phyloP scores from a whole-genome alignment of 768 basidiomycete species.

The Podaxis sp. region DNA sequence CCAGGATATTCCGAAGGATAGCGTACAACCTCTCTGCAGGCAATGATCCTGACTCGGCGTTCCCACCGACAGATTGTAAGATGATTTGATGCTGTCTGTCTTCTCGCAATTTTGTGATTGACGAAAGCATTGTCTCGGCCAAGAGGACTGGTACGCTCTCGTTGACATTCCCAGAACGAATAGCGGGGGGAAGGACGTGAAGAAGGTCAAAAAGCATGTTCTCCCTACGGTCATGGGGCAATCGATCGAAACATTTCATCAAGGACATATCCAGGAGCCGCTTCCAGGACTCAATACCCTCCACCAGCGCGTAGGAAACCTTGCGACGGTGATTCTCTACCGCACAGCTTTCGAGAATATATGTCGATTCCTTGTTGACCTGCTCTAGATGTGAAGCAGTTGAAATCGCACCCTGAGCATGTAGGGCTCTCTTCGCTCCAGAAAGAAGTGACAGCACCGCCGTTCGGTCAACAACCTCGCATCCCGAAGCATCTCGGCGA shows the following conservation, averaged over 20 bases:
- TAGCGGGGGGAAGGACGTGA: conserved; percentile 71
- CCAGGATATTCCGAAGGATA: conserved; percentile 72
- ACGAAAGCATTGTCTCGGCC: conserved; percentile 77
- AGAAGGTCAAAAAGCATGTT: conserved; percentile 90
- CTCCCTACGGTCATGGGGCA: conserved; percentile 82
- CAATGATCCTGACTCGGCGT: conserved; percentile 63
- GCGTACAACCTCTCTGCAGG: conserved; percentile 79
- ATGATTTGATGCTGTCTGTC: conserved; percentile 71
- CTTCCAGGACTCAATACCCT: conserved; percentile 83
- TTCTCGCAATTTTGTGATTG: conserved; percentile 87
- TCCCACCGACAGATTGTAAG: conserved; percentile 63
- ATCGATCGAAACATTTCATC: conserved; percentile 80
- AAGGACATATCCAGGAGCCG: conserved; percentile 82
- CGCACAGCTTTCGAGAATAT: conserved; percentile 81
- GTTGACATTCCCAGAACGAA: conserved; percentile 64
- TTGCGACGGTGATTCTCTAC: conserved; percentile 88
- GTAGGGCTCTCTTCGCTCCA: conserved; percentile 56
- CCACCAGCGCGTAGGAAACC: conserved; percentile 67
- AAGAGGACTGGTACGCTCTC: conserved; percentile 79
- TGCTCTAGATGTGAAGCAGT: conserved; percentile 64
- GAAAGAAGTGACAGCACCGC: conserved; percentile 72
- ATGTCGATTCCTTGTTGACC: conserved; percentile 65
- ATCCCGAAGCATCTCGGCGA: conserved; percentile 67
- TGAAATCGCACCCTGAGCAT: conserved; percentile 66
- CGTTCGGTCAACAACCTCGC: conserved; percentile 78